phyloP scores from a whole-genome alignment of 2,329 filamentous ascomycete species.

The Cladophialophora carrionii region DNA sequence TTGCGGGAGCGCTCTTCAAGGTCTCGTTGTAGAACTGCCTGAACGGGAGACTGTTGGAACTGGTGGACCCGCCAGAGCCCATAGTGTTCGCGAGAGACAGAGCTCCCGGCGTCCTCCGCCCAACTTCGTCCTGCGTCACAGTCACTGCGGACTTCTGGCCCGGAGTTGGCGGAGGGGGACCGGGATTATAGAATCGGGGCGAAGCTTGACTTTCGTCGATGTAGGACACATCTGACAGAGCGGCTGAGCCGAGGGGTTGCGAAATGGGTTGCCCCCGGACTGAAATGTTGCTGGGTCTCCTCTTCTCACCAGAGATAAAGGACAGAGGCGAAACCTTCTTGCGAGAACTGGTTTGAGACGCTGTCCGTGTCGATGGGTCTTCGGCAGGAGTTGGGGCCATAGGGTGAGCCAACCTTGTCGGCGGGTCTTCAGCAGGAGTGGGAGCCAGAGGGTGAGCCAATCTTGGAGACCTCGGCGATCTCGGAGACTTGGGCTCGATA shows the following conservation, averaged over 20 bases:
- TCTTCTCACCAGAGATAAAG: constrained; percentile 51
- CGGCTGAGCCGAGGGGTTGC: constrained; percentile 55
- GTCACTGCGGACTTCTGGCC: constrained; percentile 34
- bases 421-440: constrained; percentile 26
- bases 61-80: constrained; percentile 33
- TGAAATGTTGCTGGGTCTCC: constrained; percentile 48
- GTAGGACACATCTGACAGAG: constrained; percentile 50
- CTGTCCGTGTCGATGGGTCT: constrained; percentile 14
- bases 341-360: constrained; percentile 43
- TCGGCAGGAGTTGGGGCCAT: constrained; percentile 30
- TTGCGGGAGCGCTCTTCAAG: constrained; percentile 49
- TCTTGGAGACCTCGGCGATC: constrained; percentile 19
- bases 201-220: constrained; percentile 59
- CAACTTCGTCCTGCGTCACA: constrained; percentile 14
- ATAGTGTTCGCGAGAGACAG: constrained; percentile 19
- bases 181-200: constrained; percentile 60
- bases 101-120: constrained; percentile 10
- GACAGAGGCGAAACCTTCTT: constrained; percentile 48
- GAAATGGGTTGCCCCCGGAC: constrained; percentile 63
- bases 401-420: constrained; percentile 26
- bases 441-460: constrained; percentile 31
- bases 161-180: constrained; percentile 59
- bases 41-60: constrained; percentile 49
- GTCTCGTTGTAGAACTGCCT: constrained; percentile 48
- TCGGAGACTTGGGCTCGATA: constrained; percentile 20